Conservation (phyloP, 1,284 basidiomycete species). For the Pseudozyma thailandica region DNA sequence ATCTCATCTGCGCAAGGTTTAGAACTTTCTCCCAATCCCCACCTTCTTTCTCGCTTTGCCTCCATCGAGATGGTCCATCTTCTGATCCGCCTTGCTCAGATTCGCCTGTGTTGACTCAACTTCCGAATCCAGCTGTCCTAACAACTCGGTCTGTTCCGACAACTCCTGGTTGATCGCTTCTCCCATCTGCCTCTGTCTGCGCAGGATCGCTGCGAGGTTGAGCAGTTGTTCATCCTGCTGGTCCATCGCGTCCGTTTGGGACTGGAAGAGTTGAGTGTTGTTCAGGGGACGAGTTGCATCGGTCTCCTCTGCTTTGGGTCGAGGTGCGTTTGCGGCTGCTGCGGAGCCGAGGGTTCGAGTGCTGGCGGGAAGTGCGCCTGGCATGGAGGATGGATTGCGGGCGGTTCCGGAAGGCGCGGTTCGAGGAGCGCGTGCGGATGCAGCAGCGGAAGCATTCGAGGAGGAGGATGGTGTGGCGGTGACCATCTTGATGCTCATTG, state of each 20-base stretch:
- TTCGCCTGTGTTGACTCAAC: slow-evolving; percentile 81
- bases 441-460: background rate
- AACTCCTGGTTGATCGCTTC: slow-evolving; percentile 88
- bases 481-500: slow-evolving; percentile 67
- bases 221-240: slow-evolving; percentile 85
- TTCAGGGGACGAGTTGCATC: slow-evolving; percentile 86
- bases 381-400: slow-evolving; percentile 10
- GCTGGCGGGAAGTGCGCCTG: slow-evolving; percentile 20
- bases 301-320: slow-evolving; percentile 78
- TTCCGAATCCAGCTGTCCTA: slow-evolving; percentile 80
- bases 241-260: slow-evolving; percentile 83
- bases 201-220: slow-evolving; percentile 82
- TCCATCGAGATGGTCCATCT: slow-evolving; percentile 72
- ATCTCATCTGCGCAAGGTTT: background rate
- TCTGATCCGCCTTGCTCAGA: slow-evolving; percentile 80
- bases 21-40: slow-evolving; percentile 38
- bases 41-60: slow-evolving; percentile 31
- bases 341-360: slow-evolving; percentile 18
- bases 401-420: background rate
- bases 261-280: slow-evolving; percentile 79
- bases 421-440: slow-evolving; percentile 5
- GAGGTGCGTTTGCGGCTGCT: slow-evolving; percentile 18
- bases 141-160: slow-evolving; percentile 82
- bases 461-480: slow-evolving; percentile 7
- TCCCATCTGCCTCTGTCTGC: slow-evolving; percentile 85